Evolutionary conservation across 768 basidiomycete genomes (phyloP), one percentile per base, ranked within the genome.

Genomic region (Baorangia bicolor): DNA sequence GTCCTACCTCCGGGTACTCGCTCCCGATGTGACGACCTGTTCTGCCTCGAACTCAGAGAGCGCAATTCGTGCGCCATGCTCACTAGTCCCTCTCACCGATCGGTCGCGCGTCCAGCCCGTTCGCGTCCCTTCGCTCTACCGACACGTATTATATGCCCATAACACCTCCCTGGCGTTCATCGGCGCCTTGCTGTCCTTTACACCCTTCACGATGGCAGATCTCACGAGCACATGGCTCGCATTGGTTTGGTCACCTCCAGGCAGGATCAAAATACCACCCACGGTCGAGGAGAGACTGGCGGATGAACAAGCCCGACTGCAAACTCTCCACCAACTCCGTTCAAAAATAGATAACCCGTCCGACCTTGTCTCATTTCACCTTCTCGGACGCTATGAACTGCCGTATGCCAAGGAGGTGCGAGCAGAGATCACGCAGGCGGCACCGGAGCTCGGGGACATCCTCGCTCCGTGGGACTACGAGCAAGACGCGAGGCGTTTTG

Each of bases 151-250:
- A 11, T 81, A 83, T 54, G 77, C 79, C 1, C 63, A 67, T 49
- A 81, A 78, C 51, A 74, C 80, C 1, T 68, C 76, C 0, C 67
- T 83, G 4, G 80, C 77, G 10, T 81, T 82, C 65, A 69, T 78
- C 34, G 78, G 77, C 37, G 68, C 76, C 1, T 56, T 74, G 11
- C 65, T 78, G 49, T 73, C 74, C 16, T 77, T 75, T 58, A 81
- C 75, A 10, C 81, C 81, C 3, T 82, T 82, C 61, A 71, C 71
- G 5, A 69, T 81, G 56, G 75, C 77, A 1, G 80, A 82, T 54
- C 67, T 83, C 43, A 70, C 70, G n/a, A 79, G 77, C 64, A 78
- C 77, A 4, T 81, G 77, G 77, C 72, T 83, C 38, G 63, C 78
- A 1, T 65, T 79, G 21, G 73, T 74, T 2, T 81, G 78, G 78